Evolutionary conservation across 345 rosid genomes (phyloP).

Genomic region (Abelmoschus esculentus): DNA sequence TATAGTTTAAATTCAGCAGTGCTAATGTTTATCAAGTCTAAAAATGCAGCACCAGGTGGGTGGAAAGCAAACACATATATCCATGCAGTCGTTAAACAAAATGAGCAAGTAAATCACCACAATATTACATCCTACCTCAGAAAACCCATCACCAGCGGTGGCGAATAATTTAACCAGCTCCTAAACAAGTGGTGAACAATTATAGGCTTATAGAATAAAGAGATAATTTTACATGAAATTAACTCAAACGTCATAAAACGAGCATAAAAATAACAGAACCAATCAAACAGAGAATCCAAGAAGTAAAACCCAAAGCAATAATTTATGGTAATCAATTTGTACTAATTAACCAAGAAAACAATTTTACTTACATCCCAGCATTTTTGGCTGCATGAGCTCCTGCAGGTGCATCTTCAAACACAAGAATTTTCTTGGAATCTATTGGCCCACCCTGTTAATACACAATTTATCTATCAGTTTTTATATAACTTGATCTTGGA

Average conservation of each 20-base stretch:
- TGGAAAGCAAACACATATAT: no score
- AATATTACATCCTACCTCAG: no score
- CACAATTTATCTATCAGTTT: conserved; percentile 12
- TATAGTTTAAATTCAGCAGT: no score
- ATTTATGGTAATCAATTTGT: not conserved
- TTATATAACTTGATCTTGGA: not conserved
- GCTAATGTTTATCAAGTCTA: no score
- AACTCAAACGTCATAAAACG: not conserved
- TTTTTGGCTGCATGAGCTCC: conserved; percentile 89
- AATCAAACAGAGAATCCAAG: not conserved
- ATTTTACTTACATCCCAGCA: conserved; percentile 76
- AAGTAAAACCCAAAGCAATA: not conserved
- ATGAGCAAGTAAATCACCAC: no score
- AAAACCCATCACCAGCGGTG: no score
- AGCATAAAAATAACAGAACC: not conserved
- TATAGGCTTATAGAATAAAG: no score
- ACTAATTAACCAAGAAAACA: not conserved
- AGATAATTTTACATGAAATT: not conserved
- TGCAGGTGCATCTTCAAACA: conserved; percentile 94
- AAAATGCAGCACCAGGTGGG: no score
- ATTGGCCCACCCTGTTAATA: conserved; percentile 52
- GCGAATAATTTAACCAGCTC: not conserved
- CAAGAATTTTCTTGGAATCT: conserved; percentile 47
- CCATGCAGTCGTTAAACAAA: no score
- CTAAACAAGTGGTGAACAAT: not conserved